These are phyloP conservation scores for Termitomyces sp. DNA, from an alignment of 768 basidiomycete species.

Conservation along the genomic window DNA sequence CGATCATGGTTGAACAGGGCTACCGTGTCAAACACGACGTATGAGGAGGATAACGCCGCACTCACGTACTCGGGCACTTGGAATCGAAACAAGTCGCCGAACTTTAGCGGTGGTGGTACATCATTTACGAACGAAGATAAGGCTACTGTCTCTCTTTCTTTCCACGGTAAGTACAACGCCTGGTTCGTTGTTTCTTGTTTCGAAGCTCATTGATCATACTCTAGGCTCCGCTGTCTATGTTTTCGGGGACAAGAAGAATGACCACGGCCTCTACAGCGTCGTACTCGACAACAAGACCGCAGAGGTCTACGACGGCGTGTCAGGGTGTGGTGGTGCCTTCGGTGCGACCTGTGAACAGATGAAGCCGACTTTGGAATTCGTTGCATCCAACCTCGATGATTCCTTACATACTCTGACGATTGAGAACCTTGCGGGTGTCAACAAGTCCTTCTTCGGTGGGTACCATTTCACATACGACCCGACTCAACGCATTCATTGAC, in stretches of 20 bases:
- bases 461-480: background rate
- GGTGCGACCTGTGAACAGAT: slow-evolving; percentile 42
- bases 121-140: slow-evolving; percentile 37
- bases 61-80: slow-evolving; percentile 37
- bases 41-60: slow-evolving; percentile 33
- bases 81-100: slow-evolving; percentile 36
- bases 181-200: background rate
- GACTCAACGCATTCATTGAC: background rate
- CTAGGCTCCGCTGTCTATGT: slow-evolving; percentile 40
- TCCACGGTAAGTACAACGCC: slow-evolving; percentile 34
- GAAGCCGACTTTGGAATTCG: slow-evolving; percentile 35
- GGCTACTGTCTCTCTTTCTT: slow-evolving; percentile 34
- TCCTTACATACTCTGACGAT: slow-evolving; percentile 33
- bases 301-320: slow-evolving; percentile 31
- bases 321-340: slow-evolving; percentile 43
- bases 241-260: slow-evolving; percentile 45
- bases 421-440: slow-evolving; percentile 35
- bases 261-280: slow-evolving; percentile 41
- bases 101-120: slow-evolving; percentile 40
- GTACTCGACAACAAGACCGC: slow-evolving; percentile 30
- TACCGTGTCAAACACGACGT: slow-evolving; percentile 33
- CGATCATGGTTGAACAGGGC: slow-evolving; percentile 23
- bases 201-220: background rate
- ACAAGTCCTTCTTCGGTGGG: slow-evolving; percentile 40
- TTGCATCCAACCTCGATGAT: slow-evolving; percentile 36